A percentile compares a stretch with the other conserved stretches of the same genome.
phyloP scores from a whole-genome alignment of 2,329 filamentous ascomycete species.

The Thermothelomyces thermophilus region DNA sequence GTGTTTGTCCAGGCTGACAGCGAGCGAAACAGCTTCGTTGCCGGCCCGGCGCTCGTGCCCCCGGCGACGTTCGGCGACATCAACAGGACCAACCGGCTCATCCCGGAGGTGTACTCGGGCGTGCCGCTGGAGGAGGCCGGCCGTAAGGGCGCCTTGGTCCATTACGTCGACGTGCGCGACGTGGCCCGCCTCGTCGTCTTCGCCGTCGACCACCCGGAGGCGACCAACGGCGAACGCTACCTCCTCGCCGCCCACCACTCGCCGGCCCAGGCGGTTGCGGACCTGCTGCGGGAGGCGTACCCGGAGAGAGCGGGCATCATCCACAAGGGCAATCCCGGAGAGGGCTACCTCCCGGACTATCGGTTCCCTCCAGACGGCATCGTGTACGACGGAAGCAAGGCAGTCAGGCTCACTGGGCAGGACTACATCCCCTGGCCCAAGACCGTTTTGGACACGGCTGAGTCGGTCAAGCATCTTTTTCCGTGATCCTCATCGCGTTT shows the following conservation, averaged over 20 bases:
- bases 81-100: constrained; percentile 27
- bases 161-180: constrained; percentile 39
- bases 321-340: constrained; percentile 31
- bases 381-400: constrained; percentile 27
- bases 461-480: constrained; percentile 26
- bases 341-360: constrained; percentile 32
- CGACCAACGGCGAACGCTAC: constrained; percentile 37
- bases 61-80: constrained; percentile 29
- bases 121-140: constrained; percentile 21
- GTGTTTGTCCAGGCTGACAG: too few relatives aligned
- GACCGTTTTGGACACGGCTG: constrained; percentile 43
- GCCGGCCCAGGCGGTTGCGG: constrained; percentile 34
- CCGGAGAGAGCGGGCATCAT: constrained; percentile 33
- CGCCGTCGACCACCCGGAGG: constrained; percentile 30
- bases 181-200: constrained; percentile 36
- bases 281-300: constrained; percentile 35
- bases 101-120: not conserved
- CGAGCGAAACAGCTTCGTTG: constrained; percentile 29
- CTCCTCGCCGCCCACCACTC: constrained; percentile 30
- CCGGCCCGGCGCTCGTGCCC: constrained; percentile 33
- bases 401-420: constrained; percentile 26
- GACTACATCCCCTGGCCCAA: constrained; percentile 31
- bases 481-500: too few relatives aligned
- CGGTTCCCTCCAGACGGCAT: constrained; percentile 1
- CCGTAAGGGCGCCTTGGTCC: constrained; percentile 23